phyloP scores from a whole-genome alignment of 768 basidiomycete species.

The Leccinum rimulosum region DNA sequence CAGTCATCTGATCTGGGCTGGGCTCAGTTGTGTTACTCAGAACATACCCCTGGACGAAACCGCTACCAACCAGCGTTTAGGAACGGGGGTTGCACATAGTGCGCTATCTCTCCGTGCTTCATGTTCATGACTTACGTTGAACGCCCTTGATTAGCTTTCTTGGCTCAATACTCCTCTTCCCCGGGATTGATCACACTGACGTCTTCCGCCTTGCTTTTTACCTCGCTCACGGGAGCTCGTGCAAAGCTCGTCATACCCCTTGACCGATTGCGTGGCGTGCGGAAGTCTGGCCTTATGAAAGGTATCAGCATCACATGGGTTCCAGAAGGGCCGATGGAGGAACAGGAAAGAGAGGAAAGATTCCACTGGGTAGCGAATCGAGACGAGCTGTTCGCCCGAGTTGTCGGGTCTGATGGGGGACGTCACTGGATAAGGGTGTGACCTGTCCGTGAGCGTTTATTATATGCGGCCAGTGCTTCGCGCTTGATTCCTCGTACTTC shows the following conservation, averaged over 20 bases:
- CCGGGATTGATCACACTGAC: conserved; percentile 64
- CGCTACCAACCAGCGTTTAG: background rate
- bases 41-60: conserved; percentile 4
- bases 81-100: conserved; percentile 35
- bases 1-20: conserved; percentile 4
- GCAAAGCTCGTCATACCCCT: conserved; percentile 48
- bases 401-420: conserved; percentile 50
- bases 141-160: conserved; percentile 44
- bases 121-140: conserved; percentile 1
- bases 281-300: conserved; percentile 52
- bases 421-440: conserved; percentile 47
- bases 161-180: conserved; percentile 52
- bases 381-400: conserved; percentile 65
- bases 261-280: conserved; percentile 49
- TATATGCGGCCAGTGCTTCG: conserved; percentile 16
- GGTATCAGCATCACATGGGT: conserved; percentile 51
- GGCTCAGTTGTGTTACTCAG: background rate
- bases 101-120: conserved; percentile 7
- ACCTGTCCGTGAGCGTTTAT: conserved; percentile 11
- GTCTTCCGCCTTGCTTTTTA: conserved; percentile 47
- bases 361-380: conserved; percentile 60
- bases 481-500: conserved; percentile 18
- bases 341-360: conserved; percentile 45
- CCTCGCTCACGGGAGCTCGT: conserved; percentile 45
- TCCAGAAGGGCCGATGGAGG: conserved; percentile 24